Percentiles rank a stretch among this genome's conserved stretches.
These are phyloP conservation scores for Wickerhamiella sorbophila DNA, from an alignment of 805 yeast genomes.

Conservation along the genomic window DNA sequence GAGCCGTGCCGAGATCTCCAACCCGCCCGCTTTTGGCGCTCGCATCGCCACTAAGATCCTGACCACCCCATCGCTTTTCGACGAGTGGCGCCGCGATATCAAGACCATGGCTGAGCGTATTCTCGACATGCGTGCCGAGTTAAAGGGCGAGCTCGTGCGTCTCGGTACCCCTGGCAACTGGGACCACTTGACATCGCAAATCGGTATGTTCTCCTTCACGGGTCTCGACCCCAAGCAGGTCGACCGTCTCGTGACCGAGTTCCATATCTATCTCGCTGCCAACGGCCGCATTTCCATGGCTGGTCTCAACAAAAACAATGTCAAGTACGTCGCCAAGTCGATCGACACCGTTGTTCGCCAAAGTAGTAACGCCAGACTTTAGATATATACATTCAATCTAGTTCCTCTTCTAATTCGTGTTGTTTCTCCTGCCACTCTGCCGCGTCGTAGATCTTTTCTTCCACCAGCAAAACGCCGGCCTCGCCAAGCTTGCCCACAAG, in stretches of 20 bases:
- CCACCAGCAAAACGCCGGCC: constrained; percentile 73
- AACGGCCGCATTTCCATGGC: constrained; percentile 91
- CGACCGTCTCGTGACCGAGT: constrained; percentile 50
- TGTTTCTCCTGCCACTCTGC: constrained; percentile 24
- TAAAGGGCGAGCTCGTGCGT: constrained; percentile 45
- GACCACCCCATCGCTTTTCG: constrained; percentile 40
- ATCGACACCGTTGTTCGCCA: constrained; percentile 48
- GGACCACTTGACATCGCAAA: constrained; percentile 77
- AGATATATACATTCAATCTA: background rate
- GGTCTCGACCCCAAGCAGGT: constrained; percentile 66
- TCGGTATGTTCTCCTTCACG: constrained; percentile 95
- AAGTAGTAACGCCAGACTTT: background rate
- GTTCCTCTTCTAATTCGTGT: constrained; percentile 5
- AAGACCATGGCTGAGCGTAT: constrained; percentile 66
- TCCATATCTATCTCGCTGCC: constrained; percentile 65
- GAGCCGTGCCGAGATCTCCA: constrained; percentile 77
- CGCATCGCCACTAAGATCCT: constrained; percentile 72
- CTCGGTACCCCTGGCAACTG: constrained; percentile 51
- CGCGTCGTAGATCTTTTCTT: constrained; percentile 34
- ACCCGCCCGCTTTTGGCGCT: constrained; percentile 92
- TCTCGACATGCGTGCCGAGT: constrained; percentile 49
- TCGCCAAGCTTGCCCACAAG: constrained; percentile 61
- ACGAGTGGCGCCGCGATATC: constrained; percentile 74
- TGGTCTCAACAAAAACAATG: constrained; percentile 71
- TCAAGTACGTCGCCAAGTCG: constrained; percentile 63